Base-by-base conservation (phyloP, 768 basidiomycete genomes). In the Tephrocybe sp. region DNA sequence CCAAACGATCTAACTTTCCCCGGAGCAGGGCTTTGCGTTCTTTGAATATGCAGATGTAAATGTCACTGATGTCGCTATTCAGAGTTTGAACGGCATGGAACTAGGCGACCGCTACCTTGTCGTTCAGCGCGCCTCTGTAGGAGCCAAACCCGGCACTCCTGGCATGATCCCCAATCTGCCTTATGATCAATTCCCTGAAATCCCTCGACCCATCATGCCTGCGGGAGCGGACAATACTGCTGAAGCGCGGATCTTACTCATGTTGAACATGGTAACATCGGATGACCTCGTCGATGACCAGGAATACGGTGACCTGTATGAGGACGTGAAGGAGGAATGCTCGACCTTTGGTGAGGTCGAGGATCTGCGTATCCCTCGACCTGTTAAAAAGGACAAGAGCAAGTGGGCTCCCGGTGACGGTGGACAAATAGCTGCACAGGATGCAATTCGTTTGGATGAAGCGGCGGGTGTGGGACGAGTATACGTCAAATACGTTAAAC, bases 231-330 rank as follows among this genome's bases (percentile, higher is more conserved):
- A 89, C 44, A 74, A 76, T 47, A 72, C 69, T 30, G 57, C 69
- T 10, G 80, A 86, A 46, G 80, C 91, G 22, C 84, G 91, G 30
- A 94, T 97, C 62, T 79, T 99, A 59, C 86, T 98, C 64, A 89
- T 99, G 87, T 72, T 99, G 61, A 99, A 98, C 78, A 99, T 99
- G 97, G 93, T 99, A 56, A 90, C 89, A 0, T 66, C 90, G 1
- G 97, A 99, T 38, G 97, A 99, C 61, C 79, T 99, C 40, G 66
- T 78, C 15, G 85, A 92, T 59, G 95, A 98, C 63, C 74, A 85
- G 52, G 97, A 99, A 61, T 99, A 97, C 65, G 83, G 83, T 19
- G 97, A 99, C 60, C 80, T 99, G 50, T 84, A 90, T 53, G 94
- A 97, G 63, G 97, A 99, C 63, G 84, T 98, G 64, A 91, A 87